Base-by-base conservation (phyloP, 208 protist species). In the Acanthamoeba quina region DNA sequence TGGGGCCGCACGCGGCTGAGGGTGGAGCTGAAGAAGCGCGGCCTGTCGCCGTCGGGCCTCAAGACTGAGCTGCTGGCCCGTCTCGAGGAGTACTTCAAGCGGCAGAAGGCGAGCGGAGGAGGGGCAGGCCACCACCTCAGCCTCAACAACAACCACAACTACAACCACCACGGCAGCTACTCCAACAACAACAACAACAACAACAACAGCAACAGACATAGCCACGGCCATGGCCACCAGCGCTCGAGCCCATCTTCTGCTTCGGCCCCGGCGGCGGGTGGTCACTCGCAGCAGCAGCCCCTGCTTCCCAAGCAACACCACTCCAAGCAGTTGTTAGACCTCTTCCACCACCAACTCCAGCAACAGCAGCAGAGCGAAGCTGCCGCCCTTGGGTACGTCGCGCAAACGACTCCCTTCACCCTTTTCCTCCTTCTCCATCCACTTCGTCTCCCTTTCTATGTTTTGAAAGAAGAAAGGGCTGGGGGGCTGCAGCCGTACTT, bases 1-100 rank as follows among this genome's bases (percentile, higher is more conserved):
- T 86, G 78, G 85, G 85, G 85, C 31, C 85, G 85, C 85, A 91
- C 85, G 13, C 52, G 85, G 3, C 21, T 91, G 54, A 24, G 85
- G 31, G 85, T 91, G 15, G 85, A 91, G 60, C 85, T 91, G 19
- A 66, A 74, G 44, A 66, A 74, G 44, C 26, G 85, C 19, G 85
- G 85, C 41, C 58, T 91, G 58, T 91, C 85, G 58, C 62, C 60
- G 58, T 91, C 85, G 5, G 85, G 85, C 60, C 85, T 91, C 58
- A 91, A 91, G 58, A 66, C 54, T 6, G 85, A 91, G 21, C 34
- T 91, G 60, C 85, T 74, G 26, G 85, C 85, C 85, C 85, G 85
- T 58, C 85, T 91, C 26, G 62, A 74, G 24, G 85, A 91, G 37
- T 91, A 91, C 85, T 72, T 91, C 78, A 86, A 86, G 78, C 78